Base-by-base conservation (phyloP, 768 basidiomycete genomes). In the Leccinum boreale region DNA sequence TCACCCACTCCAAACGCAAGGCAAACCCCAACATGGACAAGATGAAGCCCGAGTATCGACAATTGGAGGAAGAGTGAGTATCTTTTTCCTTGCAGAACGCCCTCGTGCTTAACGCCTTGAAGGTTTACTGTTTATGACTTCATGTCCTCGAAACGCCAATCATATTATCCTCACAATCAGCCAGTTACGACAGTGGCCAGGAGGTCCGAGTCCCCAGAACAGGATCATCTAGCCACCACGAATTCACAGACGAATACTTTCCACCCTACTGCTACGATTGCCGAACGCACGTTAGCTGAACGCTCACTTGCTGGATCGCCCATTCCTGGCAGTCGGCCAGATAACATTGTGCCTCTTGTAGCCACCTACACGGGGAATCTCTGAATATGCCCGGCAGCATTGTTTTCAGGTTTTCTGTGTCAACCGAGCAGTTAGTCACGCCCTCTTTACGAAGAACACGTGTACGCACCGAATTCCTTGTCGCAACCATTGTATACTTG, bases 91-190 rank as follows among this genome's bases (percentile, higher is more conserved):
- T 15, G 9, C 6, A 14, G 19, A 19, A 42, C 23, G 14, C 28
- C n/a, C 63, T 35, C 66, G 12, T 52, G 17, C 50, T 61, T 31
- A 62, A 56, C 29, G 28, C 55, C 52, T 50, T 46, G 19, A 65
- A 95, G 93, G 68, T 97, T 97, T 74, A 91, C 89, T 47, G 78
- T 90, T 4, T 97, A 95, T 67, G 92, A 98, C 75, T 94, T 90
- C 73, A 79, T 78, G 53, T 79, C 76, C 63, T 85, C 86, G 57
- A 77, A 82, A 63, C 84, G 93, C 50, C 79, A 82, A 70, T 91
- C 93, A 24, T 95, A 97, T 69, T 96, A 96, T 70, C 91, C 90
- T 45, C 87, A 91, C 61, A 91, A 90, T 66, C 85, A 90, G 64
- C 85, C 86, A 47, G 72, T 81, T 62, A 62, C 71, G 35, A 64